A percentile compares a stretch with the other conserved stretches of the same genome.
Evolutionary conservation across 1,284 basidiomycete species (phyloP).

Genomic region (Ganoderma lingzhi): DNA sequence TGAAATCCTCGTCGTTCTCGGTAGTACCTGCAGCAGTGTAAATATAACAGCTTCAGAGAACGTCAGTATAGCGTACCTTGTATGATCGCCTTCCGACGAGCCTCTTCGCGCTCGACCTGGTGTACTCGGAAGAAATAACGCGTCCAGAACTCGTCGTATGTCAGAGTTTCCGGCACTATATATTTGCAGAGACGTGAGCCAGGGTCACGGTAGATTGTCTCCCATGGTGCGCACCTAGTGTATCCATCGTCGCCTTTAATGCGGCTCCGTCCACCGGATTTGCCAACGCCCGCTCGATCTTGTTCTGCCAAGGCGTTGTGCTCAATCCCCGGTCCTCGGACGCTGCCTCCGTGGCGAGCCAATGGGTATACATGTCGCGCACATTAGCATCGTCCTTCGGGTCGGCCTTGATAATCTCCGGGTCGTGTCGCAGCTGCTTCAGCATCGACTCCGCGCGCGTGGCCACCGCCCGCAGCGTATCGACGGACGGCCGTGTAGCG

Average conservation of each 20-base stretch:
- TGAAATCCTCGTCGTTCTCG: slow-evolving; percentile 79
- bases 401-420: slow-evolving; percentile 79
- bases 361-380: slow-evolving; percentile 67
- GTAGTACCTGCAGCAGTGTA: slow-evolving; percentile 50
- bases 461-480: slow-evolving; percentile 62
- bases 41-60: neutral
- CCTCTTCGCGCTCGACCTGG: slow-evolving; percentile 87
- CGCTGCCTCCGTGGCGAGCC: slow-evolving; percentile 63
- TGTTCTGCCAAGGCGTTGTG: slow-evolving; percentile 60
- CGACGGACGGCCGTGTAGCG: slow-evolving; percentile 43
- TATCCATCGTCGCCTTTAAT: slow-evolving; percentile 65
- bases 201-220: neutral
- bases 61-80: slow-evolving; percentile 59
- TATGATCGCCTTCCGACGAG: slow-evolving; percentile 81
- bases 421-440: slow-evolving; percentile 77
- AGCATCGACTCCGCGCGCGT: slow-evolving; percentile 85
- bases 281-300: slow-evolving; percentile 57
- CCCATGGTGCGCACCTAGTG: slow-evolving; percentile 56
- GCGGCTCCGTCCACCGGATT: slow-evolving; percentile 62
- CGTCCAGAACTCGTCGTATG: slow-evolving; percentile 84
- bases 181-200: neutral
- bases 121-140: slow-evolving; percentile 92
- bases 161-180: slow-evolving; percentile 76
- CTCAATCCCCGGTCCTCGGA: slow-evolving; percentile 64
- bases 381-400: slow-evolving; percentile 69